These are phyloP conservation scores for Beta vulgaris DNA, from an alignment of 148 eudicot genomes.

Conservation along the genomic window DNA sequence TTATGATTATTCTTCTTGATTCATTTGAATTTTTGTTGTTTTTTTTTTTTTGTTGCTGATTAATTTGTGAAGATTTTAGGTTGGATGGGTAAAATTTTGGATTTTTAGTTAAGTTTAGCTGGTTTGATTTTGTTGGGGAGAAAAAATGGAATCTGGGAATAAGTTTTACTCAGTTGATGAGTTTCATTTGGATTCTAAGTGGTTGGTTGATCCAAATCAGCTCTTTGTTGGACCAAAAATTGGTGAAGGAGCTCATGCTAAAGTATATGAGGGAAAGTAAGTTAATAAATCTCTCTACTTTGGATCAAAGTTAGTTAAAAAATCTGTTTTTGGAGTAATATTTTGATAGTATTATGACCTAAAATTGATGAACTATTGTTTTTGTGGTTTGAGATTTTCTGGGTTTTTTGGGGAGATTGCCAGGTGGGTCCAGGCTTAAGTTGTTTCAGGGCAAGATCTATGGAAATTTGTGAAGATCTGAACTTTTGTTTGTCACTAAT, in stretches of 20 bases:
- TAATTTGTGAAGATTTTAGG: slow-evolving; percentile 19
- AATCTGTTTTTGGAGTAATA: not conserved
- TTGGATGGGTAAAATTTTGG: slow-evolving; percentile 19
- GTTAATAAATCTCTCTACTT: slow-evolving; percentile 12
- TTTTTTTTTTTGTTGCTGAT: not conserved
- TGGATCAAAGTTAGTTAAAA: slow-evolving; percentile 1
- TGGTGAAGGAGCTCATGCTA: slow-evolving; percentile 59
- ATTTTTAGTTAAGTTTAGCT: not conserved
- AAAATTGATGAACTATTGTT: not conserved
- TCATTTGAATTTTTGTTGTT: slow-evolving; percentile 7
- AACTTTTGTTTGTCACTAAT: not conserved
- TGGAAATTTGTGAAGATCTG: not conserved
- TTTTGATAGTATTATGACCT: not conserved
- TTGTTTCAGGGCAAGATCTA: slow-evolving; percentile 2
- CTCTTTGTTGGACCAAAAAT: slow-evolving; percentile 50
- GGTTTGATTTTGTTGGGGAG: slow-evolving; percentile 15
- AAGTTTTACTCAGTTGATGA: slow-evolving; percentile 36
- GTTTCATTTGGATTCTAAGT: slow-evolving; percentile 40
- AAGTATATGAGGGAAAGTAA: slow-evolving; percentile 54
- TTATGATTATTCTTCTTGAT: slow-evolving; percentile 1
- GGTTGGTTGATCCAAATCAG: slow-evolving; percentile 49
- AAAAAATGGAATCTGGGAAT: slow-evolving; percentile 37
- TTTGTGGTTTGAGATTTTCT: slow-evolving; percentile 14
- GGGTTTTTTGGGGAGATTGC: too few species aligned
- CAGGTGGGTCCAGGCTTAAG: not conserved